Percentiles rank a stretch among this genome's conserved stretches.
Evolutionary conservation across 306 rosid genomes (phyloP).

Genomic region (Cucurbita moschata): DNA sequence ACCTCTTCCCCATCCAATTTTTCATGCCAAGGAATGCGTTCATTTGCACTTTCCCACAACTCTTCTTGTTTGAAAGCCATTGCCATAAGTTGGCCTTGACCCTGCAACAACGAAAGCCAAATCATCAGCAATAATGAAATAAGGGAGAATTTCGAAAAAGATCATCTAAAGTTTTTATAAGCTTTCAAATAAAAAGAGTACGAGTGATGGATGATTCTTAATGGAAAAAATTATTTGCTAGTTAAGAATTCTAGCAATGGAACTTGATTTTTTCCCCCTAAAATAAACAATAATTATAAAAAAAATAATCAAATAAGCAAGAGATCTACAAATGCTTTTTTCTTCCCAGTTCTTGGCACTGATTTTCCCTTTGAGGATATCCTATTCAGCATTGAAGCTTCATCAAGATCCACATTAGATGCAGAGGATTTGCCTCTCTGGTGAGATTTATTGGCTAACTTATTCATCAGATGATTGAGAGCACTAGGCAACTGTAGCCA

Average conservation of each 20-base stretch:
- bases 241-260: not conserved
- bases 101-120: slow-evolving; percentile 36
- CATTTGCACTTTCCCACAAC: slow-evolving; percentile 72
- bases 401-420: slow-evolving; percentile 43
- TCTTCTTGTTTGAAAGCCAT: slow-evolving; percentile 90
- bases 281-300: not conserved
- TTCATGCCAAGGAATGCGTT: slow-evolving; percentile 90
- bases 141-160: not conserved
- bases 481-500: slow-evolving; percentile 89
- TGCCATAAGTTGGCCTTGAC: slow-evolving; percentile 60
- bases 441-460: slow-evolving; percentile 46
- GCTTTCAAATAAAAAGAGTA: not conserved
- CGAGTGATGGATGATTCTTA: not conserved
- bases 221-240: not conserved
- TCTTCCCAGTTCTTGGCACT: slow-evolving; percentile 34
- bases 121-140: slow-evolving; percentile 12
- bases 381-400: slow-evolving; percentile 51
- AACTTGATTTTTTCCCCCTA: not conserved
- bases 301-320: not conserved
- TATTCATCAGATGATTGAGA: slow-evolving; percentile 58
- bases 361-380: slow-evolving; percentile 72
- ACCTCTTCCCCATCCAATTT: slow-evolving; percentile 81
- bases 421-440: slow-evolving; percentile 19
- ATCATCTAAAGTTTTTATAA: not conserved
- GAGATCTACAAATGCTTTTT: slow-evolving; percentile 40